Evolutionary conservation across 805 yeast genomes (phyloP).

Genomic region (Jamesozyma jinghongensis): DNA sequence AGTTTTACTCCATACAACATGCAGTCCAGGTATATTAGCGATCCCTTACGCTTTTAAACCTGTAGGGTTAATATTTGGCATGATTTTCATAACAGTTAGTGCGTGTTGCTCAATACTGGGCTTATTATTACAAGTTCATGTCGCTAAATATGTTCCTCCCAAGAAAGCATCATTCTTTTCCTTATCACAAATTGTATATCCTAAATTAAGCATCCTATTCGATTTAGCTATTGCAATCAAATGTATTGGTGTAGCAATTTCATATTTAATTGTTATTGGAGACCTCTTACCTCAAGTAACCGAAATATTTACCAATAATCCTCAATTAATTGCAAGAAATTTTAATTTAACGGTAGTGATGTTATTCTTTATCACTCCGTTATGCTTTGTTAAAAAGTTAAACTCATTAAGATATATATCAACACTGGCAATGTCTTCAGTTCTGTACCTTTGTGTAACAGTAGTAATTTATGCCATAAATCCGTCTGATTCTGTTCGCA

Average conservation of each 20-base stretch:
- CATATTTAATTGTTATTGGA: slow-evolving; percentile 61
- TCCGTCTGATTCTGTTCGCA: slow-evolving; percentile 18
- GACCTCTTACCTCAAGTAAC: slow-evolving; percentile 57
- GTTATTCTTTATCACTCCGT: slow-evolving; percentile 35
- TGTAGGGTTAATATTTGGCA: slow-evolving; percentile 22
- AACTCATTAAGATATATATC: slow-evolving; percentile 84
- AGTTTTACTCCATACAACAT: slow-evolving; percentile 23
- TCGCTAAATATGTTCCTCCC: slow-evolving; percentile 42
- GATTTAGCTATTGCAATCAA: slow-evolving; percentile 63
- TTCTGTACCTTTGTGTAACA: slow-evolving; percentile 62
- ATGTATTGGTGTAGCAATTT: slow-evolving; percentile 63
- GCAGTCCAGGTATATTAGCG: slow-evolving; percentile 60
- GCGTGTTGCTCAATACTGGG: slow-evolving; percentile 34
- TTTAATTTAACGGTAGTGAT: slow-evolving; percentile 57
- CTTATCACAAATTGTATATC: slow-evolving; percentile 51
- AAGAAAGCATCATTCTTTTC: slow-evolving; percentile 57
- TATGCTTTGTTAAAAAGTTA: slow-evolving; percentile 64
- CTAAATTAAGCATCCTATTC: slow-evolving; percentile 50
- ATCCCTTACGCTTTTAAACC: slow-evolving; percentile 55
- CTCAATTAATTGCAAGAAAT: slow-evolving; percentile 35
- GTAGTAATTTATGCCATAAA: slow-evolving; percentile 60
- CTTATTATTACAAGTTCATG: slow-evolving; percentile 49
- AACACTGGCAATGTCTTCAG: slow-evolving; percentile 70
- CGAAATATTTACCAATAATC: slow-evolving; percentile 23
- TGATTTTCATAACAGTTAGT: slow-evolving; percentile 15